Evolutionary conservation across 257 asterid species (phyloP).

Genomic region (Cruciata laevipes): DNA sequence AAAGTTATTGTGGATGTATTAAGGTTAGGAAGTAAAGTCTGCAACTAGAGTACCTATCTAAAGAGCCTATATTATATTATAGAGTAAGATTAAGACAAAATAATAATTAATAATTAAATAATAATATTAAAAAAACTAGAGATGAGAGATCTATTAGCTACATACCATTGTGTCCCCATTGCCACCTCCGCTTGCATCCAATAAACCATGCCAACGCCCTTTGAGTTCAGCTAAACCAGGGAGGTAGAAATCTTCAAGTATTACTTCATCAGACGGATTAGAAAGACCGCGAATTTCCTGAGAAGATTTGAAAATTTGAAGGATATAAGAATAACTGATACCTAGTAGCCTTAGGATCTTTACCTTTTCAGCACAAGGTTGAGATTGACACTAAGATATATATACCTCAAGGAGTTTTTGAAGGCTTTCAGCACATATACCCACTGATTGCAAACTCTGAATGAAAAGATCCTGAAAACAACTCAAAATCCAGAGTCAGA

Average conservation of each 20-base stretch:
- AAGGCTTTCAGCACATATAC: slow-evolving; percentile 78
- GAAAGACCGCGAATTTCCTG: slow-evolving; percentile 86
- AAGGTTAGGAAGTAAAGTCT: not conserved
- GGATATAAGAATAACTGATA: not conserved
- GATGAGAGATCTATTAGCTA: slow-evolving; percentile 16
- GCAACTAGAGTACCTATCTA: not conserved
- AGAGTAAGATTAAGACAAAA: not conserved
- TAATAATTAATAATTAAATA: not conserved
- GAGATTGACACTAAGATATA: not conserved
- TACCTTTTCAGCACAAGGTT: not conserved
- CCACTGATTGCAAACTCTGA: slow-evolving; percentile 85
- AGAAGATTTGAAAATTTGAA: slow-evolving; percentile 20
- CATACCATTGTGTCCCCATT: slow-evolving; percentile 92
- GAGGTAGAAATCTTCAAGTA: slow-evolving; percentile 76
- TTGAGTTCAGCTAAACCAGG: slow-evolving; percentile 97
- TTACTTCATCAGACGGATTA: slow-evolving; percentile 69
- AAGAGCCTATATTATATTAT: not conserved
- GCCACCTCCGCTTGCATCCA: slow-evolving; percentile 99
- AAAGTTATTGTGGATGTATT: not conserved
- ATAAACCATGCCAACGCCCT: slow-evolving; percentile 89
- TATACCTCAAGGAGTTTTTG: slow-evolving; percentile 90
- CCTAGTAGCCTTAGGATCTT: not conserved
- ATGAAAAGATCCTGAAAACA: slow-evolving; percentile 71
- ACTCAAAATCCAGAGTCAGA: slow-evolving; percentile 19
- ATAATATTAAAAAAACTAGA: not conserved